Conservation (phyloP, 2,329 filamentous ascomycete genomes). For the Sordariomycetes sp. region DNA sequence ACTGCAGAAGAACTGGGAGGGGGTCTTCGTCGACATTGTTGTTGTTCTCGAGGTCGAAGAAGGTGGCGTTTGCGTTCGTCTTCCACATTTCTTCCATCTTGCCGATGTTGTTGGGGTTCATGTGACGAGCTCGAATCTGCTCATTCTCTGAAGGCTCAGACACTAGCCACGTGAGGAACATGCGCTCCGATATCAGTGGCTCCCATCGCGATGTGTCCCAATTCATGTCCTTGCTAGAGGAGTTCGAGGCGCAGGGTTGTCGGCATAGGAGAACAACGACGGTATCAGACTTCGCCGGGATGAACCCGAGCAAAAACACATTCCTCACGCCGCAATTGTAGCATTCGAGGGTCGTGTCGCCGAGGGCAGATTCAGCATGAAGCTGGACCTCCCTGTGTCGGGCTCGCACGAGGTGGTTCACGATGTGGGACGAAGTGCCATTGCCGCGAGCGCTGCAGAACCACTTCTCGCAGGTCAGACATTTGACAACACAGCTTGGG, state of each 20-base stretch:
- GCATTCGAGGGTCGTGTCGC: constrained; percentile 94
- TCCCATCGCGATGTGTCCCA: constrained; percentile 99
- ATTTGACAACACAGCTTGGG: constrained; percentile 90
- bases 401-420: constrained; percentile 94
- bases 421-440: constrained; percentile 92
- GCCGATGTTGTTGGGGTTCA: constrained; percentile 89
- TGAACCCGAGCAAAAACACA: constrained; percentile 94
- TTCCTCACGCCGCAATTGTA: constrained; percentile 99
- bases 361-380: constrained; percentile 84
- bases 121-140: constrained; percentile 86
- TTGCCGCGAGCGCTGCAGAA: constrained; percentile 97
- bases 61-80: constrained; percentile 79
- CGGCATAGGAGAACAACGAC: constrained; percentile 95
- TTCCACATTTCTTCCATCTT: constrained; percentile 99
- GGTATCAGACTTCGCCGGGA: constrained; percentile 96
- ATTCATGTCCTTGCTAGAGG: constrained; percentile 98
- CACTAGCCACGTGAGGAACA: constrained; percentile 91
- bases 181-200: constrained; percentile 91
- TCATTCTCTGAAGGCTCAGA: constrained; percentile 83
- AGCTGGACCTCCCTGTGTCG: constrained; percentile 98
- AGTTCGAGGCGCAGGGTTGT: constrained; percentile 88
- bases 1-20: constrained; percentile 81
- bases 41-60: constrained; percentile 85
- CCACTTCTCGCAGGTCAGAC: constrained; percentile 93
- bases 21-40: constrained; percentile 92